Evolutionary conservation across 345 rosid species (phyloP), one percentile per base, ranked within the genome.

Genomic region (Pelargonium nanum): DNA sequence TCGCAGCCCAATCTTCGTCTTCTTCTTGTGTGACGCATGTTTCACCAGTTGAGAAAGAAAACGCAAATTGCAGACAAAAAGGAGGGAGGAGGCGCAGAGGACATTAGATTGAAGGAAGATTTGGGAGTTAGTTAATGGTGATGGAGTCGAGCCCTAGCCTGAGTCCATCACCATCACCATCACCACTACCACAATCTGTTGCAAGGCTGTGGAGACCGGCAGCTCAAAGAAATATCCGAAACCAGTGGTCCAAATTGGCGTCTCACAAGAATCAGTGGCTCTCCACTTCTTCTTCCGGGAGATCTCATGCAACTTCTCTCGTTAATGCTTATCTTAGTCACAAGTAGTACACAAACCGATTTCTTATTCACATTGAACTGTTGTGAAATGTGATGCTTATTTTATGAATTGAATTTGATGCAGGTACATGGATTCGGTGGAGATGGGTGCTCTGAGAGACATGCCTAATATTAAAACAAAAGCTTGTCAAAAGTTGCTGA

Each of bases 161-260:
- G 19, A 57, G 4, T n/a, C 63, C 58, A 23, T 1, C 68, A 48
- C 62, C 56, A 10, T 44, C 58, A 19, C 51, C 65, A 17, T 55
- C 68, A 44, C 71, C 80, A 34, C 76, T 64, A 61, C 68, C 73
- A 6, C 56, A 86, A 8, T 80, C 85, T 0, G 74, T 70, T 58
- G 58, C 71, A 57, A 81, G 97, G 70, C 82, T 85, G 22, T 93
- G 97, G 99, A 85, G 85, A 66, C 88, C 94, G 54, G 80, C 91
- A 53, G 90, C 99, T 21, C 97, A 87, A 77, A 74, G 95, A 8
- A 89, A 89, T 67, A 69, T 93, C 50, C 79, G 97, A 68, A 89
- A 93, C 62, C 97, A 89, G 30, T 93, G 99, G 99, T 83, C 96
- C 51, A 85, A 80, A 60, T 55, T 93, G 60, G 76, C 82, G 4